These are phyloP conservation scores for Emericellopsis cladophorae DNA, from an alignment of 2,329 filamentous ascomycete species.

Conservation along the genomic window DNA sequence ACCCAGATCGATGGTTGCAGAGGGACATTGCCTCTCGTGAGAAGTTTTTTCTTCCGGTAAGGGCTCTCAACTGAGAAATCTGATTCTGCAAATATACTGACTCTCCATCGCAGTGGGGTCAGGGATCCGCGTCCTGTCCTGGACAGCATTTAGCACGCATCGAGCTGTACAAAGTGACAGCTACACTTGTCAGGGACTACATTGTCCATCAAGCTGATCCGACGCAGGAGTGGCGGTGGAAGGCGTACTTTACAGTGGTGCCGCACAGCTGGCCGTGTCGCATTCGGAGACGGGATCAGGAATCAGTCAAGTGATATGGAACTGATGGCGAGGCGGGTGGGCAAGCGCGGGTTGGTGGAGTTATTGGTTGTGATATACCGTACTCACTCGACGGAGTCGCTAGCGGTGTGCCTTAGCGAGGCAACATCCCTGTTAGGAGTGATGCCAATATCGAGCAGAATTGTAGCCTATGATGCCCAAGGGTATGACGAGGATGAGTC, in stretches of 20 bases:
- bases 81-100: not conserved
- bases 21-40: constrained; percentile 1
- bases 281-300: not conserved
- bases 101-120: constrained; percentile 4
- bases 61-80: not conserved
- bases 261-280: constrained; percentile 5
- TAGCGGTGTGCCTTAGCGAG: too few species aligned
- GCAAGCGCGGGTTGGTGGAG: too few species aligned
- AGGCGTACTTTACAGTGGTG: constrained; percentile 5
- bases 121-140: constrained; percentile 6
- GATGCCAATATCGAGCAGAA: too few species aligned
- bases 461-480: too few species aligned
- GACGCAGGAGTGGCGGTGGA: constrained; percentile 6
- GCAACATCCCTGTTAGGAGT: too few species aligned
- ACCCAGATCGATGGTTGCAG: constrained; percentile 7
- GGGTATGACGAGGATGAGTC: too few species aligned
- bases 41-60: constrained; percentile 6
- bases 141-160: constrained; percentile 7
- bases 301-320: too few species aligned
- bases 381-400: too few species aligned
- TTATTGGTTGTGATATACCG: too few species aligned
- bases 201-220: constrained; percentile 5
- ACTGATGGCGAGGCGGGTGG: too few species aligned
- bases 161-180: constrained; percentile 5
- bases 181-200: constrained; percentile 7